Percentiles rank a stretch among this genome's conserved stretches.
Conservation (phyloP, 306 rosid species). For the Fagus crenata region DNA sequence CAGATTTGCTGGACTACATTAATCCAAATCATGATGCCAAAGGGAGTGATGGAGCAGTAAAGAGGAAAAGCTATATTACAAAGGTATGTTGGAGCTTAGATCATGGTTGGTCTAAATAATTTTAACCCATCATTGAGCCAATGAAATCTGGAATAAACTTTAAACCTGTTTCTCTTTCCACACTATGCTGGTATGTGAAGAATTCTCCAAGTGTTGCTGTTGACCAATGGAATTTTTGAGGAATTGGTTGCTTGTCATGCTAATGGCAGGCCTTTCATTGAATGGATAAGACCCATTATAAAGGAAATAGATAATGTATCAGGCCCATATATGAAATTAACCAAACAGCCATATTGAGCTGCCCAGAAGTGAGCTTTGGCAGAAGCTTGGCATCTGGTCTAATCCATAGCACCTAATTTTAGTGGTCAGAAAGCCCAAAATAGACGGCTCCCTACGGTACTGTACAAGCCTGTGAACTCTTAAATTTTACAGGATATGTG, state of each 20-base stretch:
- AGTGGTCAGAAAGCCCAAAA: background rate
- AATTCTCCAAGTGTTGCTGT: conserved; percentile 17
- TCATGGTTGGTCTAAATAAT: conserved; percentile 13
- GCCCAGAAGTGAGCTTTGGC: background rate
- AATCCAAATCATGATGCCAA: conserved; percentile 73
- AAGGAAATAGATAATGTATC: background rate
- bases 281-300: background rate
- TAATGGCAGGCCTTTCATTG: conserved; percentile 12
- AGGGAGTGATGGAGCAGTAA: conserved; percentile 68
- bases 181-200: background rate
- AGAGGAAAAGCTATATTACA: conserved; percentile 70
- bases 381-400: background rate
- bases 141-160: background rate
- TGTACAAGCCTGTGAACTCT: background rate
- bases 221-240: conserved; percentile 4
- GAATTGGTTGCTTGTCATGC: conserved; percentile 9
- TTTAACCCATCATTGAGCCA: conserved; percentile 14
- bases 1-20: conserved; percentile 96
- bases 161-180: background rate
- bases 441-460: background rate
- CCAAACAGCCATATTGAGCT: background rate
- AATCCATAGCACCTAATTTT: background rate
- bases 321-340: background rate
- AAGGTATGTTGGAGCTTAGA: conserved; percentile 45
- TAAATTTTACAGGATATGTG: background rate